Base-by-base conservation (phyloP, 768 basidiomycete genomes). In the Suillus sp. region DNA sequence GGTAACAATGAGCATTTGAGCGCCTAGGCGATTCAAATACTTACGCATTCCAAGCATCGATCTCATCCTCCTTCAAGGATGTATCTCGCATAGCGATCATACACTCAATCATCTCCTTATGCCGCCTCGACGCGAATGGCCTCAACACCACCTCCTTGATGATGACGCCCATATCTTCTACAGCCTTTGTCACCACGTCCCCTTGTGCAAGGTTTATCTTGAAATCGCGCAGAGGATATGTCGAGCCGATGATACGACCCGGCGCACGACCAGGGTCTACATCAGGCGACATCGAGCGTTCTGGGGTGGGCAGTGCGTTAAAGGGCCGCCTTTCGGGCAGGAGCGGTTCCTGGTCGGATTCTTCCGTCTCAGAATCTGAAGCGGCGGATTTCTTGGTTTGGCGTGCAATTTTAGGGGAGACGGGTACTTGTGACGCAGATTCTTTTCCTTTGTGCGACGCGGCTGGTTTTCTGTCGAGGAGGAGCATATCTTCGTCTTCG, bases 121-220 rank as follows among this genome's bases (percentile, higher is more conserved):
- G 82, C 64, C 93, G 82, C 67, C 86, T 82, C 42, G 75, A 78
- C 45, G 91, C 84, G 76, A 96, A 96, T 42, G 91, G 91, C 32
- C 80, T 80, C 66, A 83, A 73, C 11, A 91, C 80, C 48, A 94
- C 83, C 71, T 93, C 90, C 63, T 80, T 79, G 51, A 95, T 84
- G 11, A 95, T 88, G 18, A 74, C 80, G 14, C 82, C 86, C 54
- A 96, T 75, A 73, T 95, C 95, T 68, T 90, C 87, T 9, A 94
- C 90, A 0, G 93, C 93, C 75, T 96, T 94, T 16, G 83, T 86
- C 43, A 95, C 92, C 22, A 94, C 78, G 72, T 94, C 93, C 0
- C 92, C 93, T 60, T 82, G 82, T 32, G 79, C 81, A 38, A 92
- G 77, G 70, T 92, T 91, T 68, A 81, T 78, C 64, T 79, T 78